Evolutionary conservation across 2,329 filamentous ascomycete genomes (phyloP).

Genomic region (Xylaria multiplex): DNA sequence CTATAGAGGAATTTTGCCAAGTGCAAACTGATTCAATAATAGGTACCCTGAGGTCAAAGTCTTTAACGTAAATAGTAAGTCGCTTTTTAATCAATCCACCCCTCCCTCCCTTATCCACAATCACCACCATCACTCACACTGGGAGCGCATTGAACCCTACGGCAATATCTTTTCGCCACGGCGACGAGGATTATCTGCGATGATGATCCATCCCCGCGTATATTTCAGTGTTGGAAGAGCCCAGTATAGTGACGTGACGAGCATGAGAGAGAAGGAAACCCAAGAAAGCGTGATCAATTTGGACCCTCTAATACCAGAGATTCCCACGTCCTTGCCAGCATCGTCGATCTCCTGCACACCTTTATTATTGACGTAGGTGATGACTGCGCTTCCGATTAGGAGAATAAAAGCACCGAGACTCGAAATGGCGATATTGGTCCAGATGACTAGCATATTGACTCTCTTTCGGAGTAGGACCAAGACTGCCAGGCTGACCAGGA

Average conservation of each 20-base stretch:
- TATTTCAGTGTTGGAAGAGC: slow-evolving; percentile 34
- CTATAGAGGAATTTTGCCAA: slow-evolving; percentile 20
- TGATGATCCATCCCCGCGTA: slow-evolving; percentile 31
- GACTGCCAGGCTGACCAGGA: slow-evolving; percentile 53
- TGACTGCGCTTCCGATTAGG: slow-evolving; percentile 55
- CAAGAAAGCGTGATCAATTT: slow-evolving; percentile 60
- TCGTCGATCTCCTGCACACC: slow-evolving; percentile 56
- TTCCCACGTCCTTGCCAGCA: slow-evolving; percentile 56
- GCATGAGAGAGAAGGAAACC: slow-evolving; percentile 59
- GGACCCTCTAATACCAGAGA: slow-evolving; percentile 55
- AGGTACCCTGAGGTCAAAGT: background rate
- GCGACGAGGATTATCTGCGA: slow-evolving; percentile 7
- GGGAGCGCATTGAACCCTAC: background rate
- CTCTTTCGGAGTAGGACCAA: slow-evolving; percentile 41
- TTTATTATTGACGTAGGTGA: slow-evolving; percentile 57
- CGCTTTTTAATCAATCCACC: background rate
- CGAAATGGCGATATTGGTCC: slow-evolving; percentile 54
- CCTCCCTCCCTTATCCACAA: background rate
- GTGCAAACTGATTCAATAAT: background rate
- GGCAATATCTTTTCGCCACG: slow-evolving; percentile 21
- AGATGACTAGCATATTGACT: slow-evolving; percentile 38
- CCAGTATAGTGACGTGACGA: slow-evolving; percentile 56
- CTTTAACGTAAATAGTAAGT: background rate
- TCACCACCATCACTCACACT: background rate
- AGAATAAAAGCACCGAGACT: slow-evolving; percentile 52